Percentiles rank a stretch among this genome's conserved stretches.
Conservation (phyloP, 2,329 filamentous ascomycete species). For the Onygenales sp. region DNA sequence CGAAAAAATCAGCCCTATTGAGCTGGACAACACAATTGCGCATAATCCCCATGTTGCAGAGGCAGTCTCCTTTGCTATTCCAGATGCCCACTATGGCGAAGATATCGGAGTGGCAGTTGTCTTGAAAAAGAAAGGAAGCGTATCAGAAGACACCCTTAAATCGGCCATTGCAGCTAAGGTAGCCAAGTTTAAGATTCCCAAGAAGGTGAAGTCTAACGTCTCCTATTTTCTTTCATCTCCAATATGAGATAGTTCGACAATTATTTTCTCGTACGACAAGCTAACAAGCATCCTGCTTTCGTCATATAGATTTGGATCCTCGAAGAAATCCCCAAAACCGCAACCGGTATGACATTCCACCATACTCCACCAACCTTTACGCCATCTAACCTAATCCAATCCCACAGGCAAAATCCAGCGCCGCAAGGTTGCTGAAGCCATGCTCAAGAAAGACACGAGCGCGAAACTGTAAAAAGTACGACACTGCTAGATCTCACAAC, state of each 20-base stretch:
- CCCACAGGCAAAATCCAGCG: constrained; percentile 68
- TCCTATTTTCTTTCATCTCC: no score
- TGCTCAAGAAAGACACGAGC: constrained; percentile 60
- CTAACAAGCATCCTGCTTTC: background rate
- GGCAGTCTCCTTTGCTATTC: constrained; percentile 74
- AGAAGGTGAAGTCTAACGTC: constrained; percentile 48
- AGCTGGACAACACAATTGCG: constrained; percentile 74
- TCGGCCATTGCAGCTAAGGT: constrained; percentile 59
- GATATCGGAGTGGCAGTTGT: constrained; percentile 71
- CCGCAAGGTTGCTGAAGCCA: constrained; percentile 74
- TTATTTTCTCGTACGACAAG: background rate
- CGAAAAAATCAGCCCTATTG: constrained; percentile 82
- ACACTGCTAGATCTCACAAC: no score
- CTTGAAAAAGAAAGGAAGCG: constrained; percentile 53
- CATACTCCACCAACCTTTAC: background rate
- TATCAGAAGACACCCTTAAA: constrained; percentile 53
- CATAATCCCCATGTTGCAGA: constrained; percentile 63
- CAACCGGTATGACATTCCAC: constrained; percentile 41
- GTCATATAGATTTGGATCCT: constrained; percentile 63
- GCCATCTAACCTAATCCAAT: background rate
- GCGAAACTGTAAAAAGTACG: constrained; percentile 17
- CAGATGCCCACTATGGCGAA: constrained; percentile 75
- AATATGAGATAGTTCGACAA: background rate
- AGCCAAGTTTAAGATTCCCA: constrained; percentile 78
- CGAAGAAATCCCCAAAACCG: constrained; percentile 78